Base-by-base conservation (phyloP, 1,284 basidiomycete genomes). In the Trichosporon sp. region DNA sequence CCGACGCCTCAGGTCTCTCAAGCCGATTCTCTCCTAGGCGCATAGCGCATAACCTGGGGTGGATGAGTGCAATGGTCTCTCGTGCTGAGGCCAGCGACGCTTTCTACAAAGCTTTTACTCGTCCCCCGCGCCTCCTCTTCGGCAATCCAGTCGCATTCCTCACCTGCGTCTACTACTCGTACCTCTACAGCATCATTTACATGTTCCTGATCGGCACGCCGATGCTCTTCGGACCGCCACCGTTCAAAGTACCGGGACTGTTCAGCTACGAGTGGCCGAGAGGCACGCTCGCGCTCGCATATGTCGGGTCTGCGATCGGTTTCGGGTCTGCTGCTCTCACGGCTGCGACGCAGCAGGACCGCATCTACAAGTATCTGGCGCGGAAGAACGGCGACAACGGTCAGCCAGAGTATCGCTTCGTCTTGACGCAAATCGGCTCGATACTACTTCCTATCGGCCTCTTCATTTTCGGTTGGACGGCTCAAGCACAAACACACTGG, bases 351-450 rank as follows among this genome's bases (percentile, higher is more conserved):
- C 60, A 69, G 25, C 81, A 82, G 60, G 81, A 83, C 62, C 67
- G 73, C 40, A 82, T 83, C 59, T 83, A 84, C 70, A 73, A 65
- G 23, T 66, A 68, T 32, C 67, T 80, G 1, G 74, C 71, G 14
- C 67, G 65, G 40, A 65, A 69, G 16, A 73, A 75, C 59, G 72
- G 71, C 0, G 72, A 71, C 19, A 56, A 70, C 16, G 80, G 81
- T 10, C 71, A 77, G 61, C 81, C 81, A 3, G 81, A 81, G 61
- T 81, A 79, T 49, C 63, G 81, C 16, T 77, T 82, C 21, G 78
- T 81, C 13, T 71, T 81, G 25, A 79, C 79, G 34, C 77, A 81
- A 34, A 73, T 79, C 3, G 83, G 82, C 8, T 83, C 83, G 81
- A 62, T 78, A 57, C 69, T 82, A 58, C 80, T 82, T 63, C 82